Evolutionary conservation across 202 grass and related monocot species (phyloP), one percentile per base, ranked within the genome.

Genomic region (Schoenoplectus triqueter): DNA sequence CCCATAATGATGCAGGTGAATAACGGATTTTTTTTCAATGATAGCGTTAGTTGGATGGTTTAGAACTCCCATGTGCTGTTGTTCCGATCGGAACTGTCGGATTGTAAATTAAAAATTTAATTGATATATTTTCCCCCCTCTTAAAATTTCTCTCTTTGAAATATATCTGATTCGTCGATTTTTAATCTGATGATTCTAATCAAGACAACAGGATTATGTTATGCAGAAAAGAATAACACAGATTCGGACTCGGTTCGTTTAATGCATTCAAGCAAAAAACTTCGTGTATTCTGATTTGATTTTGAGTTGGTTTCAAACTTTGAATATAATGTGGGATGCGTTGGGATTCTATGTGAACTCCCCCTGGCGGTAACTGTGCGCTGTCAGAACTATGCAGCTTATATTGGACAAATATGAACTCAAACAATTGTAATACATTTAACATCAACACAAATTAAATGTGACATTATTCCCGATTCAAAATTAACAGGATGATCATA

Each of bases 11-110:
- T 54, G 17, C 8, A 74, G 47, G 71, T 50, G 71, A 8, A 54
- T 74, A 74, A 74, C 48, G 71, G 71, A 74, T 52, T 52, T 69
- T 47, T 61, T 55, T 44, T 68, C 14, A 42, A 47, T 70, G 67
- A 70, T 70, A 46, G 41, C n/a, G 41, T 47, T 47, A 6, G 3
- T 31, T 31, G 31, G 31, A 31, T 31, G 31, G 31, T 31, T 31
- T 31, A 31, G 31, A 31, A 31, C 31, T 31, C 31, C 31, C 31
- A 31, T 31, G 31, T 31, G 31, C 31, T 31, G 31, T 31, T 31
- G 31, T 31, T 31, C 31, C 31, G 31, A 31, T 31, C 31, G 31
- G 31, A 31, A 31, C 31, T 0, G 31, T 31, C 31, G 31, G 31
- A 31, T 31, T 31, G 31, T 31, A 31, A 31, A 31, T 31, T 31